phyloP scores from a whole-genome alignment of 768 basidiomycete species.

The Arthromyces matolae region DNA sequence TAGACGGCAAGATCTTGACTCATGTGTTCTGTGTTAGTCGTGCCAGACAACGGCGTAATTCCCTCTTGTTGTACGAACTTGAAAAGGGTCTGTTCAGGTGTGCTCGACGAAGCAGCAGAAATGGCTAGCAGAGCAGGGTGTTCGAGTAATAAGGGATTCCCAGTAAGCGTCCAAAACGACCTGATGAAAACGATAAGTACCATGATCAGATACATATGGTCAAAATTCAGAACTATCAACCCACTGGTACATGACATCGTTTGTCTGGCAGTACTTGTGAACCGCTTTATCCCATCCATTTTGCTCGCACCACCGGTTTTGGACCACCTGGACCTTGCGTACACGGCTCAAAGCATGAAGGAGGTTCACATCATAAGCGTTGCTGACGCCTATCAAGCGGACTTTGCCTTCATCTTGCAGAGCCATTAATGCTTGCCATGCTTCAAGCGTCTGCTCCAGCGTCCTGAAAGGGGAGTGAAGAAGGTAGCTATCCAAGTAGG shows the following conservation, averaged over 20 bases:
- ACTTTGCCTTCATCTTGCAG: slow-evolving; percentile 67
- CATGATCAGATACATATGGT: neutral
- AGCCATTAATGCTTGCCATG: slow-evolving; percentile 59
- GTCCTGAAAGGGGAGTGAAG: slow-evolving; percentile 73
- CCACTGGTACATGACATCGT: slow-evolving; percentile 73
- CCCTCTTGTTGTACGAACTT: slow-evolving; percentile 63
- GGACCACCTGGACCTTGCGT: slow-evolving; percentile 68
- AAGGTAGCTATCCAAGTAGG: slow-evolving; percentile 75
- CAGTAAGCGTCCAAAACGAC: slow-evolving; percentile 85
- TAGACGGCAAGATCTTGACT: slow-evolving; percentile 51
- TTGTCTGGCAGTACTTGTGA: slow-evolving; percentile 56
- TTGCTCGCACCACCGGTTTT: slow-evolving; percentile 82
- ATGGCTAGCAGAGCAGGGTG: slow-evolving; percentile 45
- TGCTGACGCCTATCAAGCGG: slow-evolving; percentile 69
- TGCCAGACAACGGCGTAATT: slow-evolving; percentile 74
- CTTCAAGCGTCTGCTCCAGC: slow-evolving; percentile 56
- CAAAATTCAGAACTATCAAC: slow-evolving; percentile 1
- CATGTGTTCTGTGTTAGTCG: slow-evolving; percentile 66
- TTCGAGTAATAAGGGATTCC: slow-evolving; percentile 61
- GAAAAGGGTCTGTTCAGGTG: slow-evolving; percentile 65
- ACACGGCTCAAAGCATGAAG: slow-evolving; percentile 51
- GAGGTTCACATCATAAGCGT: slow-evolving; percentile 61
- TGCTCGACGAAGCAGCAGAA: slow-evolving; percentile 44
- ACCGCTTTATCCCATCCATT: slow-evolving; percentile 74
- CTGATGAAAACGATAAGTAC: slow-evolving; percentile 34